These are phyloP conservation scores for Croton setiger DNA, from an alignment of 441 rosid genomes.

Conservation along the genomic window DNA sequence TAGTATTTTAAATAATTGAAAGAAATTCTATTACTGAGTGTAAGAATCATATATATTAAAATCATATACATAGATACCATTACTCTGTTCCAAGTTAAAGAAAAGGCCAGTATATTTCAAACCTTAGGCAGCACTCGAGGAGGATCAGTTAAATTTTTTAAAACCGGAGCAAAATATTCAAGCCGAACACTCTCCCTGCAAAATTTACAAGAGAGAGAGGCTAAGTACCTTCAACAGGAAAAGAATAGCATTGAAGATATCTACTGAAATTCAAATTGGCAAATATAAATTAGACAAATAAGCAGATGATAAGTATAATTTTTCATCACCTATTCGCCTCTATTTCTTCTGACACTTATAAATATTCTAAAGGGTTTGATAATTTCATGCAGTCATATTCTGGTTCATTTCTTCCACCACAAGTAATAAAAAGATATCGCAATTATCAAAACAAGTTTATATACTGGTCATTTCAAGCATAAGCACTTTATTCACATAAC, in stretches of 20 bases:
- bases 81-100: background rate
- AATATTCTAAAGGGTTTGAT: background rate
- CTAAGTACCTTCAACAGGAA: slow-evolving; percentile 12
- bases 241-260: background rate
- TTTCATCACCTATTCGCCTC: background rate
- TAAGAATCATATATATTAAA: too few relatives aligned
- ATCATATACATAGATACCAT: background rate
- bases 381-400: background rate
- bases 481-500: background rate
- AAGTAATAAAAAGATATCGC: background rate
- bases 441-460: background rate
- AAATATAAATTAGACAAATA: background rate
- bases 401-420: background rate
- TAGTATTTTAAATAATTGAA: background rate
- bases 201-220: slow-evolving; percentile 20
- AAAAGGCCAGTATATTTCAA: slow-evolving; percentile 18
- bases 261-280: background rate
- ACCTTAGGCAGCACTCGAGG: slow-evolving; percentile 86
- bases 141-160: slow-evolving; percentile 76
- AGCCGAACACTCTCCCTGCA: slow-evolving; percentile 79
- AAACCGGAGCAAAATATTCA: slow-evolving; percentile 64
- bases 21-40: background rate
- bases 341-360: background rate
- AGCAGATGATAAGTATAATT: background rate
- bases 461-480: background rate